Percentiles rank a stretch among this genome's conserved stretches.
Evolutionary conservation across 305 asterid genomes (phyloP).

Genomic region (Withania somnifera): DNA sequence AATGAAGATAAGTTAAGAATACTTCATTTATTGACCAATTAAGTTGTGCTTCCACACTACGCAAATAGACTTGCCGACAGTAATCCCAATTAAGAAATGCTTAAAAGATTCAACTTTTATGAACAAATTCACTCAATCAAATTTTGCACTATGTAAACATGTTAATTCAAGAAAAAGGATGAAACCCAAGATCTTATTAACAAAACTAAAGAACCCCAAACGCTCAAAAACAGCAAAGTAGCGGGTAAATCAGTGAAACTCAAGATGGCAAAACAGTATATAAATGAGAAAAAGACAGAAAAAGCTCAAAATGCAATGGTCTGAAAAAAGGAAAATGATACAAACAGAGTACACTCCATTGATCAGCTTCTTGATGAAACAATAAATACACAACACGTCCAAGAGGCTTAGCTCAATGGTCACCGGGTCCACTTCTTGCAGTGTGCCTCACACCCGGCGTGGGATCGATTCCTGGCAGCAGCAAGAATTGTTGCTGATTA

Average conservation of each 20-base stretch:
- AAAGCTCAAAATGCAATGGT: slow-evolving; percentile 5
- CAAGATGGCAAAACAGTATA: background rate
- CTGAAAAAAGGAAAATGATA: slow-evolving; percentile 7
- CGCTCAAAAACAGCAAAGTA: background rate
- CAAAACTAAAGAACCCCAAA: slow-evolving; percentile 5
- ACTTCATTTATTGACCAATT: background rate
- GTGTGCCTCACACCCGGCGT: too few relatives aligned
- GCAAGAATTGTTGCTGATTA: too few relatives aligned
- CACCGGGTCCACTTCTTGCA: too few relatives aligned
- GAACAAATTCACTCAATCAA: background rate
- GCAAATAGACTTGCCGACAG: background rate
- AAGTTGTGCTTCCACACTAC: background rate
- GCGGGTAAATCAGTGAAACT: background rate
- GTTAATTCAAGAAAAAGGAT: background rate
- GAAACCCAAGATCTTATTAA: background rate
- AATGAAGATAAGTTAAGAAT: background rate
- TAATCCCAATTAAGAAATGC: background rate
- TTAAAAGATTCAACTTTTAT: background rate
- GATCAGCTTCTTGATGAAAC: background rate
- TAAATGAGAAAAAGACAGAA: background rate
- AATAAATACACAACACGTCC: background rate
- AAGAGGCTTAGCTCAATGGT: too few relatives aligned
- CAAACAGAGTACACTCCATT: background rate
- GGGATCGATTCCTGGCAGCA: too few relatives aligned
- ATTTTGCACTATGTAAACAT: background rate